These are phyloP conservation scores for Graphilbum fragrans DNA, from an alignment of 2,329 filamentous ascomycete species.

Conservation along the genomic window DNA sequence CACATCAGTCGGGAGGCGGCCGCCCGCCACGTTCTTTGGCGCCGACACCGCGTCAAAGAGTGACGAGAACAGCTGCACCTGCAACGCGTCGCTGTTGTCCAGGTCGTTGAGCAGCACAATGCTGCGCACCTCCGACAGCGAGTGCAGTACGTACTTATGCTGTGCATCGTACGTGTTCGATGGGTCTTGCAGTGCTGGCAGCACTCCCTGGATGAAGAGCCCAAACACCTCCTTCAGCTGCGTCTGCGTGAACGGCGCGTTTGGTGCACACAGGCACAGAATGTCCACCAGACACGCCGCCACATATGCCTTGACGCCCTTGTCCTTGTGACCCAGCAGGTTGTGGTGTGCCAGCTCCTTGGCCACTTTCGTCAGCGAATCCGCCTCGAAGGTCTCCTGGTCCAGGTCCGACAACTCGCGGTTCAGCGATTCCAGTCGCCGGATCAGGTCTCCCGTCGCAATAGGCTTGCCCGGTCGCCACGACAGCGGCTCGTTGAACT, in stretches of 20 bases:
- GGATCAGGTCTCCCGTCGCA: conserved; percentile 66
- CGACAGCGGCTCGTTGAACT: conserved; percentile 76
- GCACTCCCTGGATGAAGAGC: conserved; percentile 69
- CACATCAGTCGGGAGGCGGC: conserved; percentile 83
- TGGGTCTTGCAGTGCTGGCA: conserved; percentile 77
- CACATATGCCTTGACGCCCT: conserved; percentile 79
- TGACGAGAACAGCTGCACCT: conserved; percentile 69
- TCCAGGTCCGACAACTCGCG: conserved; percentile 78
- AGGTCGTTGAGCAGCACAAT: conserved; percentile 85
- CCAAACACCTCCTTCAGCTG: conserved; percentile 96
- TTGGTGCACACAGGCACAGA: conserved; percentile 80
- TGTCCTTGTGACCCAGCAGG: conserved; percentile 82
- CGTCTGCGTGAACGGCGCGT: conserved; percentile 82
- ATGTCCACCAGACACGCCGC: conserved; percentile 89
- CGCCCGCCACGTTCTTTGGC: conserved; percentile 61
- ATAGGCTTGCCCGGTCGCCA: conserved; percentile 91
- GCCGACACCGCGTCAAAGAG: conserved; percentile 89
- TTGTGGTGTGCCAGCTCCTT: conserved; percentile 75
- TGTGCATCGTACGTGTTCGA: conserved; percentile 85
- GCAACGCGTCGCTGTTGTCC: conserved; percentile 65
- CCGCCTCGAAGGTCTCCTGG: conserved; percentile 71
- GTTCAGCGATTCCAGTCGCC: conserved; percentile 66
- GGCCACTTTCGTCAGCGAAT: conserved; percentile 74
- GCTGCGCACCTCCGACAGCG: conserved; percentile 86
- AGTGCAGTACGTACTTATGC: conserved; percentile 82